Conservation (phyloP, 129 eudicot species). For the Glebionis coronaria region DNA sequence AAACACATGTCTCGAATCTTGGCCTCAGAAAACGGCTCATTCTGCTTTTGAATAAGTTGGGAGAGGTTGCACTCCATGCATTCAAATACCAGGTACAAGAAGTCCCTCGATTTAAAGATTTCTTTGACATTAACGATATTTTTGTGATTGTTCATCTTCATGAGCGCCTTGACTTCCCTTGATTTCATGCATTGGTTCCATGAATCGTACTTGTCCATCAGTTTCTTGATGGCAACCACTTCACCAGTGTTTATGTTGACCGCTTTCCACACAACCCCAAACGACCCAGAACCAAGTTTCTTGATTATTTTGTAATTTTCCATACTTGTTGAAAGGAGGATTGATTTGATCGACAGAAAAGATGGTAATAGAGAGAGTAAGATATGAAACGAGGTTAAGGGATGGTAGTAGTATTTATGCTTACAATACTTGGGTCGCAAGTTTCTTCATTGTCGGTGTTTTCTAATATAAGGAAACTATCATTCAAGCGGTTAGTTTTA, state of each 20-base stretch:
- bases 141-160: not conserved
- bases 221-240: constrained; percentile 1
- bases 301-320: not conserved
- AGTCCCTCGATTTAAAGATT: not conserved
- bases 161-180: not conserved
- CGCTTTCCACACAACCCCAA: constrained; percentile 2
- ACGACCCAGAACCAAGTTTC: not conserved
- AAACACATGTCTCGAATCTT: constrained; percentile 7
- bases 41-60: not conserved
- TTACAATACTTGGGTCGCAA: too few species aligned
- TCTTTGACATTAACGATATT: not conserved
- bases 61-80: not conserved
- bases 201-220: not conserved
- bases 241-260: not conserved
- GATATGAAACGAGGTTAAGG: too few species aligned
- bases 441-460: too few species aligned
- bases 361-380: too few species aligned
- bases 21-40: not conserved
- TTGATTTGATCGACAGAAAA: too few species aligned
- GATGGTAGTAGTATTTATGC: too few species aligned
- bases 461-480: too few species aligned
- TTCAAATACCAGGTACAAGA: not conserved
- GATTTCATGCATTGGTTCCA: not conserved
- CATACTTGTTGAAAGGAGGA: too few species aligned
- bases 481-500: too few species aligned